Base-by-base conservation (phyloP, 371 early-diverging fungal species). In the Mucor saturninus region DNA sequence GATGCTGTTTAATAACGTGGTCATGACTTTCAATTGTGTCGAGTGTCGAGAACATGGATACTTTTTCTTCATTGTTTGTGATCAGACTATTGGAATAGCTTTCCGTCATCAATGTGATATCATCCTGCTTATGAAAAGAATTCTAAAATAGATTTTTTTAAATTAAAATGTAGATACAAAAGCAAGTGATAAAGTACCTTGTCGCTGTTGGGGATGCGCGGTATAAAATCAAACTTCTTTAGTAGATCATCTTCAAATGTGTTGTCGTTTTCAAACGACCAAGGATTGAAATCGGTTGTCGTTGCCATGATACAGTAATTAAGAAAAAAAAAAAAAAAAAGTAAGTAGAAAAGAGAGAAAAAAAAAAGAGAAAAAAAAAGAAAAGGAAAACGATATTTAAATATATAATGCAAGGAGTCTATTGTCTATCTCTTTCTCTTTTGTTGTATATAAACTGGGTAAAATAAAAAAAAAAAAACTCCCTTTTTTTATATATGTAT, bases 1-100 rank as follows among this genome's bases (percentile, higher is more conserved):
- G 46, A 54, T 61, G 61, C 35, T 61, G 54, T 35, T 52, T 61
- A 32, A 61, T 54, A 10, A 52, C 21, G 29, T 21, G 21, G 45
- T 50, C 4, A 14, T 30, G 4, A 30, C 14, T 29, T 26, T 50
- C 50, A 11, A 4, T 10, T 0, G 50, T 30, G 9, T 48, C 29
- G 4, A 50, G 10, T 10, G 50, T 29, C 13, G 50, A 50, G 28
- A 30, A 28, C 2, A 11, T 30, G 14, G 50, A 50, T 10, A 21
- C 30, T 30, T 26, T 21, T 26, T 46, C 46, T 7, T 46, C 46
- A 21, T 21, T 21, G 26, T 21, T 50, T 30, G 51, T 13, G 29
- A 31, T 29, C 11, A 50, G 13, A 10, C 32, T 29, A n/a, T 26
- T 50, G 29, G 26, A 50, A 30, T 50, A n/a, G 30, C 32, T 46